Evolutionary conservation across 192 early-diverging fungal genomes (phyloP).

Genomic region (Rhizophagus prolifer): DNA sequence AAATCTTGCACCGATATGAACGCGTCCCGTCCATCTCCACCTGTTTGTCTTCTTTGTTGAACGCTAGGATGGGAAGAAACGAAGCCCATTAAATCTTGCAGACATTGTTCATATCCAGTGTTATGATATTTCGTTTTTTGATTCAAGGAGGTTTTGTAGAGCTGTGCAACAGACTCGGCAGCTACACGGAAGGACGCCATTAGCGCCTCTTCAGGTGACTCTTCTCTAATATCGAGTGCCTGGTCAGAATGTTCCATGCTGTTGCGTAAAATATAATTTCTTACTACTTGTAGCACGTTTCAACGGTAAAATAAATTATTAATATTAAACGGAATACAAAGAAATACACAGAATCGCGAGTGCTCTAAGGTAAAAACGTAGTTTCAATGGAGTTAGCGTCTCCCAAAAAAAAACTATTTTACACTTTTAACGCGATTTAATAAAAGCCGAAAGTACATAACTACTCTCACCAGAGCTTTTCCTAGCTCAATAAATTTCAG

Average conservation of each 20-base stretch:
- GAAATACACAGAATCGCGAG: too few relatives aligned
- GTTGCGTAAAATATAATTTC: background rate
- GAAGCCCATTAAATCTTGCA: slow-evolving; percentile 24
- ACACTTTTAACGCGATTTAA: too few relatives aligned
- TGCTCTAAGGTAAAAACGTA: too few relatives aligned
- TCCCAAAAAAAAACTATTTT: too few relatives aligned
- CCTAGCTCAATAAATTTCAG: too few relatives aligned
- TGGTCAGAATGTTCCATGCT: slow-evolving; percentile 6
- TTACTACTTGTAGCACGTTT: too few relatives aligned
- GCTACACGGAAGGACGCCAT: slow-evolving; percentile 28
- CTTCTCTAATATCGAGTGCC: background rate
- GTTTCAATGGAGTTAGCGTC: too few relatives aligned
- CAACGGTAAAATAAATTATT: too few relatives aligned
- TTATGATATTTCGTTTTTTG: slow-evolving; percentile 12
- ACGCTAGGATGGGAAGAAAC: slow-evolving; percentile 17
- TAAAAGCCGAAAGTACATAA: too few relatives aligned
- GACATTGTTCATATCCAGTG: slow-evolving; percentile 30
- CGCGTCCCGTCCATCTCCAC: background rate
- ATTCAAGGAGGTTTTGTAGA: slow-evolving; percentile 8
- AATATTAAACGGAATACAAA: too few relatives aligned
- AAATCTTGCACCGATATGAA: slow-evolving; percentile 16
- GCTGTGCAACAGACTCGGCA: slow-evolving; percentile 16
- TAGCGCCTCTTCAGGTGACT: slow-evolving; percentile 17
- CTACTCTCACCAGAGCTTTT: too few relatives aligned
- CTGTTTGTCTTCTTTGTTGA: slow-evolving; percentile 19